These are phyloP conservation scores for Sphaerulina populicola DNA, from an alignment of 2,329 filamentous ascomycete species.

Conservation along the genomic window DNA sequence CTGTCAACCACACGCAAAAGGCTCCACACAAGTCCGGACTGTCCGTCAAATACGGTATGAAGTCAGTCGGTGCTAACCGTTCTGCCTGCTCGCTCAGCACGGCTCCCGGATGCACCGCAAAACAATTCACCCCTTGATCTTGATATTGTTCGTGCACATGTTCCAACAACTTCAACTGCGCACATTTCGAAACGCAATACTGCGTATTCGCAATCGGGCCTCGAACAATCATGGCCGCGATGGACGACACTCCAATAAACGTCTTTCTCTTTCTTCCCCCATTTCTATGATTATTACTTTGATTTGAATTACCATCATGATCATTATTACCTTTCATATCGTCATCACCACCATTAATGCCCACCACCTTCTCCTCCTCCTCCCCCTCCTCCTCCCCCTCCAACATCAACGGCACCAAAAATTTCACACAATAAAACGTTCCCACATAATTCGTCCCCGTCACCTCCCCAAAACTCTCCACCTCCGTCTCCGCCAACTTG, in stretches of 20 bases:
- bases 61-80: slow-evolving; percentile 30
- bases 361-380: too few relatives aligned
- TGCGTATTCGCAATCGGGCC: slow-evolving; percentile 37
- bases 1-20: slow-evolving; percentile 32
- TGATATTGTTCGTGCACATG: slow-evolving; percentile 34
- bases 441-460: slow-evolving; percentile 28
- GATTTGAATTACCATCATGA: too few relatives aligned
- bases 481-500: slow-evolving; percentile 19
- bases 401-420: slow-evolving; percentile 23
- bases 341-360: too few relatives aligned
- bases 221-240: slow-evolving; percentile 29
- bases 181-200: slow-evolving; percentile 35
- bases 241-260: slow-evolving; percentile 33
- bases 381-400: background rate
- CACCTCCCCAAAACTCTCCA: slow-evolving; percentile 19
- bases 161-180: slow-evolving; percentile 35
- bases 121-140: slow-evolving; percentile 25
- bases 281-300: too few relatives aligned
- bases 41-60: slow-evolving; percentile 26
- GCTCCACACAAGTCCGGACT: slow-evolving; percentile 29
- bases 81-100: slow-evolving; percentile 33
- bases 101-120: slow-evolving; percentile 34
- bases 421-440: slow-evolving; percentile 27
- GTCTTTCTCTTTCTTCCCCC: slow-evolving; percentile 11
- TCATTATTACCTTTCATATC: too few relatives aligned